These are phyloP conservation scores for Blastomyces parvus DNA, from an alignment of 2,329 filamentous ascomycete species.

Conservation along the genomic window DNA sequence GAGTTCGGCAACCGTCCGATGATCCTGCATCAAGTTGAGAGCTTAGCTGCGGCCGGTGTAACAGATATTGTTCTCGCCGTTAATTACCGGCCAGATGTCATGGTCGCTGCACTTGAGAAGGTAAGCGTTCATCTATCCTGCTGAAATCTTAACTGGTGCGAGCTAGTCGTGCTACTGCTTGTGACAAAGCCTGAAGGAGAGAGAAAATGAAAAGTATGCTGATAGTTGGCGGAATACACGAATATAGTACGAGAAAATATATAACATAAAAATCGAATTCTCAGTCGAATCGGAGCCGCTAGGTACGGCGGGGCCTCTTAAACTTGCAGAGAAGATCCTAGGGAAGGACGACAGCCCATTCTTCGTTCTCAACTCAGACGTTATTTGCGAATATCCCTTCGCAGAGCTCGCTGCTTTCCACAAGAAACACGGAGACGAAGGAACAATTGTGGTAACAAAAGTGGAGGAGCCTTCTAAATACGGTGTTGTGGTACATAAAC, in stretches of 20 bases:
- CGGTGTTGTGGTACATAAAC: constrained; percentile 96
- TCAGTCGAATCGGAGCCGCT: constrained; percentile 93
- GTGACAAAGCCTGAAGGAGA: neutral
- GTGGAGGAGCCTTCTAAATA: constrained; percentile 99
- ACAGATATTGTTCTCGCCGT: constrained; percentile 97
- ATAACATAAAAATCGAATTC: constrained; percentile 93
- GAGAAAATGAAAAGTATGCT: neutral
- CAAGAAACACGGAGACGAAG: constrained; percentile 85
- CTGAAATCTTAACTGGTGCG: neutral
- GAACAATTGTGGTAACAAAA: constrained; percentile 97
- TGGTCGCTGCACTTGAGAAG: constrained; percentile 88
- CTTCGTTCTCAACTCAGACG: constrained; percentile 96
- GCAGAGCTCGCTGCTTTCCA: constrained; percentile 83
- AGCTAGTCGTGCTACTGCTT: neutral
- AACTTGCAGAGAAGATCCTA: constrained; percentile 85
- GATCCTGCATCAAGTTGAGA: constrained; percentile 97
- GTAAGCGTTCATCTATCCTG: constrained; percentile 36
- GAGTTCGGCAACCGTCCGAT: constrained; percentile 99
- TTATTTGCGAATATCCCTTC: constrained; percentile 98
- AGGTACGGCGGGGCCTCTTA: constrained; percentile 88
- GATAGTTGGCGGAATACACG: neutral
- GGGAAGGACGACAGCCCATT: constrained; percentile 90
- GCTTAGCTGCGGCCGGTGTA: constrained; percentile 82
- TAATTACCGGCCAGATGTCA: constrained; percentile 97
- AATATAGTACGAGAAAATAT: constrained; percentile 71